A percentile compares a stretch with the other conserved stretches of the same genome.
These are phyloP conservation scores for Neofusicoccum laricinum DNA, from an alignment of 2,329 filamentous ascomycete species.

Conservation along the genomic window DNA sequence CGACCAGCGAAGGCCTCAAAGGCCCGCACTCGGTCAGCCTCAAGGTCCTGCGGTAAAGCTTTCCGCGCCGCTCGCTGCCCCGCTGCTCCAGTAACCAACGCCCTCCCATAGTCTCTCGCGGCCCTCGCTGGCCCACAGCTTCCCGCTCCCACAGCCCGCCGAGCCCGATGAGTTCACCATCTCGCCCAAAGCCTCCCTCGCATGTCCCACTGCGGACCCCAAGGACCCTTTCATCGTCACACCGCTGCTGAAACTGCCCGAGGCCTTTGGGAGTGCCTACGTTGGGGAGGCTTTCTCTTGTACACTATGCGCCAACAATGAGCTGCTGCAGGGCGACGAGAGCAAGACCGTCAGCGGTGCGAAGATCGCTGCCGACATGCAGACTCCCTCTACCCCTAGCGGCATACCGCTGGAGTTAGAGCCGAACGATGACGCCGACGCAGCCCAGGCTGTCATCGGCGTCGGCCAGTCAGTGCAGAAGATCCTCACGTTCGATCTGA, in stretches of 20 bases:
- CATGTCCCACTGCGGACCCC: slow-evolving; percentile 58
- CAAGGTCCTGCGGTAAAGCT: slow-evolving; percentile 79
- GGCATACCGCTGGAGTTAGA: slow-evolving; percentile 57
- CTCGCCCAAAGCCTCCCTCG: slow-evolving; percentile 66
- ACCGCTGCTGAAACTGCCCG: slow-evolving; percentile 74
- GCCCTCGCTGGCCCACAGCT: slow-evolving; percentile 71
- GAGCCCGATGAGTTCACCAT: slow-evolving; percentile 46
- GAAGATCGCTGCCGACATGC: slow-evolving; percentile 87
- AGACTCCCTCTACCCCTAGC: slow-evolving; percentile 73
- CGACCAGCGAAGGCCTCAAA: slow-evolving; percentile 37
- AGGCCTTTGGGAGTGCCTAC: slow-evolving; percentile 90
- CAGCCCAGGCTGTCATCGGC: slow-evolving; percentile 41
- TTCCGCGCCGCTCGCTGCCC: not conserved
- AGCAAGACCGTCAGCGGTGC: slow-evolving; percentile 66
- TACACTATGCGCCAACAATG: slow-evolving; percentile 94
- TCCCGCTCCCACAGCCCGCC: slow-evolving; percentile 57
- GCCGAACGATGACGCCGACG: not conserved
- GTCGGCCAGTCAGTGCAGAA: slow-evolving; percentile 70
- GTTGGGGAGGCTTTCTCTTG: slow-evolving; percentile 95
- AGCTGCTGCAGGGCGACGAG: slow-evolving; percentile 49
- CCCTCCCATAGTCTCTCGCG: slow-evolving; percentile 68
- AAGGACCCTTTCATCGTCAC: slow-evolving; percentile 56
- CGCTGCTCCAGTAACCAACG: not conserved
- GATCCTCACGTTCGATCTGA: slow-evolving; percentile 81
- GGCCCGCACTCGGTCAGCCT: slow-evolving; percentile 77